phyloP scores from a whole-genome alignment of 805 yeast genomes.

The Kluyveromyces dobzhanskii region DNA sequence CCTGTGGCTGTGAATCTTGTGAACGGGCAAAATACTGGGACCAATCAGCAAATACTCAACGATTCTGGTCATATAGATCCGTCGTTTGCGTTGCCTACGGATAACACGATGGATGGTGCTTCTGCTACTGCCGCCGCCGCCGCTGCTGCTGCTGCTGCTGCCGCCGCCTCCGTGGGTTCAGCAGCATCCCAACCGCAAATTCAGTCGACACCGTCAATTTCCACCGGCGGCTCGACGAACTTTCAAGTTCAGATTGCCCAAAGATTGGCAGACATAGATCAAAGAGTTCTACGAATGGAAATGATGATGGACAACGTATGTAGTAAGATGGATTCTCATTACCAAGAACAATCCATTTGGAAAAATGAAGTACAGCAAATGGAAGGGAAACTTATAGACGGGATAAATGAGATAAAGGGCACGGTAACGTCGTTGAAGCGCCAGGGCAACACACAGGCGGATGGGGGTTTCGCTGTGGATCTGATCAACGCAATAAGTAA shows the following conservation, averaged over 20 bases:
- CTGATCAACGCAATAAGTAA: constrained; percentile 24
- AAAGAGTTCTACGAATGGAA: constrained; percentile 22
- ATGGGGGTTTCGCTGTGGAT: constrained; percentile 20
- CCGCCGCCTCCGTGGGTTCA: neutral
- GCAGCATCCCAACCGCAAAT: neutral
- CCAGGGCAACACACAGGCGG: neutral
- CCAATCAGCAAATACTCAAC: neutral
- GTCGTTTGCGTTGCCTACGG: neutral
- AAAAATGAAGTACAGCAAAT: constrained; percentile 4
- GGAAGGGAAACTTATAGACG: neutral
- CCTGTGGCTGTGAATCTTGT: neutral
- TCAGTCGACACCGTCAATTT: constrained; percentile 3
- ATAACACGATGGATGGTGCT: neutral
- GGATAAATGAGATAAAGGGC: neutral
- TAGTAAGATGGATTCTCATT: constrained; percentile 11
- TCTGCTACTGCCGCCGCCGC: neutral
- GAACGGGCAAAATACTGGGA: neutral
- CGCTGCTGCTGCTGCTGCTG: neutral
- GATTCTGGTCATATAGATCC: neutral
- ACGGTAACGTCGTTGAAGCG: neutral
- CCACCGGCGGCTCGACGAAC: constrained; percentile 4
- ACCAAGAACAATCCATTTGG: constrained; percentile 5
- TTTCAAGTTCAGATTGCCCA: constrained; percentile 4
- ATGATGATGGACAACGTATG: constrained; percentile 22
- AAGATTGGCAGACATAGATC: constrained; percentile 3